Evolutionary conservation across 2,329 filamentous ascomycete genomes (phyloP), one percentile per base, ranked within the genome.

Genomic region (Pseudogymnoascus destructans): DNA sequence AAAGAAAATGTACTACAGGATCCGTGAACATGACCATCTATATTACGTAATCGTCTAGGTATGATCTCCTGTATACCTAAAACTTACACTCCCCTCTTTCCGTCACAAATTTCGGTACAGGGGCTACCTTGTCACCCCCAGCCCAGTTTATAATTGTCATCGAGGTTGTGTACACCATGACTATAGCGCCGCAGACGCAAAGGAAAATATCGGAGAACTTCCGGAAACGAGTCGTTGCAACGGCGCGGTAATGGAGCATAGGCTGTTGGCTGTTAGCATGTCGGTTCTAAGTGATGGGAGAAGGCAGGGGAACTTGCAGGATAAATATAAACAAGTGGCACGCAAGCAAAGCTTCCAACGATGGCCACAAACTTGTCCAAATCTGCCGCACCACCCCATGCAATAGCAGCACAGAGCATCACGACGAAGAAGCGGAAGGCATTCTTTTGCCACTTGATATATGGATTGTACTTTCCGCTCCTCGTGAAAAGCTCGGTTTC

Each of bases 361-460:
- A 98, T 78, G 19, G 90, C 87, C 30, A 98, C 95, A 70, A 98
- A 98, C 73, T 97, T 97, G 75, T 98, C 93, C 58, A 98, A 75
- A 72, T 97, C 86, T 64, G 89, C 87, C 2, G 93, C 92, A 61
- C 93, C 93, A 46, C 85, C 84, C 89, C 90, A 98, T 1, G 92
- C 92, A 63, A 98, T 86, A 60, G 84, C 73, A 0, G 91, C 87
- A 68, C 93, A 97, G 21, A 93, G 72, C 67, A 88, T 81, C 56
- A 97, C 93, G 62, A 96, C 82, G 68, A 92, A 85, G 77, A 97
- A 98, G 58, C 93, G 86, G 76, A 95, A 98, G 32, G 86, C 76
- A 66, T 98, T 98, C 82, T 98, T 98, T 78, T 97, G 88, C 93
- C 93, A 98, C 76, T 98, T 98, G 77, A 98, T 95, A 69, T 89